Evolutionary conservation across 176 grass and related monocot genomes (phyloP), one percentile per base, ranked within the genome.

Genomic region (Dactylis glomerata): DNA sequence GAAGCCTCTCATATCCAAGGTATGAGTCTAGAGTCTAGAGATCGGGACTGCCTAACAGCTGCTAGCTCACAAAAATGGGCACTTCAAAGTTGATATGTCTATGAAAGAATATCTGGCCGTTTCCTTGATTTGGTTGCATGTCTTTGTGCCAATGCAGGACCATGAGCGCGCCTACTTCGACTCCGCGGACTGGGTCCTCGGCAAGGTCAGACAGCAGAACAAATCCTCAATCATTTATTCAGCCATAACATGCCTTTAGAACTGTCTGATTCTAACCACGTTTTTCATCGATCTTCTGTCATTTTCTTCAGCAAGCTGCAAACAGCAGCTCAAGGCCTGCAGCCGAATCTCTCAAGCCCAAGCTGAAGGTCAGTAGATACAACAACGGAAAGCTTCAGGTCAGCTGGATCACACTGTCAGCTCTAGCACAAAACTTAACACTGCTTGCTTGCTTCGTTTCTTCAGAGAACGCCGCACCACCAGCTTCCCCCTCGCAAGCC

Each of bases 1-100:
- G 69, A 98, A 98, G 74, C 96, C 96, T 31, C 89, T 98, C 86
- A 98, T 98, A 83, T 92, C 96, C 16, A 98, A 95, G 89, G 96
- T 93, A 22, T 6, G 36, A 71, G 41, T n/a, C 1, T 36, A n/a
- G n/a, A n/a, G n/a, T 22, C 12, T 30, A 34, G 27, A 14, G 19
- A 42, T 30, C 23, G 0, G 2, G 26, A 70, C 47, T 27, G 0
- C 61, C 28, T 32, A 64, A 3, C 28, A 17, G 16, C 19, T 5
- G 2, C 14, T 49, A 16, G 14, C 4, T 49, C 14, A 17, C 14
- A 49, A 3, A 51, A 6, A 51, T 51, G 20, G 49, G 49, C 50
- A 2, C 47, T 52, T 2, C 19, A 7, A 22, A 52, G 19, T 52
- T 52, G 1, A 67, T 15, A 41, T 41, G 65, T 66, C 23, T 76